A percentile compares a stretch with the other conserved stretches of the same genome.
These are phyloP conservation scores for Wickerhamiella qilinensis DNA, from an alignment of 805 yeast genomes.

Conservation along the genomic window DNA sequence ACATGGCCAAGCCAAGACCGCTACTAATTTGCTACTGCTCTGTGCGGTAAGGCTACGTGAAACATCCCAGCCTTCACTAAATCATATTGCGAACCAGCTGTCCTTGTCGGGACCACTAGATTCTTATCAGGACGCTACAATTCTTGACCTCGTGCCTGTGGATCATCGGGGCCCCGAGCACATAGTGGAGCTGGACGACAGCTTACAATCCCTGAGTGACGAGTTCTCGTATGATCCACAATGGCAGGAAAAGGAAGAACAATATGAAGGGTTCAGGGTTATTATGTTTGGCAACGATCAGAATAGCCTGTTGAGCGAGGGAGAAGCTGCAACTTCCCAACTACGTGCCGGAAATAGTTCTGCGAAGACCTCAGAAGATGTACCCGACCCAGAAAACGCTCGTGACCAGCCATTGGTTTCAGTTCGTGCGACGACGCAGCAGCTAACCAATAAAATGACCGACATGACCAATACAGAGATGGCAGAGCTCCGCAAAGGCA, in stretches of 20 bases:
- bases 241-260: background rate
- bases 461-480: constrained; percentile 59
- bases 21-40: background rate
- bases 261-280: background rate
- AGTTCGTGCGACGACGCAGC: too few species aligned
- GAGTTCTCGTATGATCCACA: background rate
- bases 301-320: constrained; percentile 4
- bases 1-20: background rate
- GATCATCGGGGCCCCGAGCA: background rate
- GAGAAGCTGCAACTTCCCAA: constrained; percentile 7
- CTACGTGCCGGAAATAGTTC: too few species aligned
- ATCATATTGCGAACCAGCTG: background rate
- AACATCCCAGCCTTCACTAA: background rate
- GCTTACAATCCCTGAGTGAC: background rate
- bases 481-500: constrained; percentile 51
- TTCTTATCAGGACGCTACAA: background rate
- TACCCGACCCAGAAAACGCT: too few species aligned
- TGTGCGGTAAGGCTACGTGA: background rate
- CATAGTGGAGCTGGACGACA: background rate
- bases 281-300: constrained; percentile 1
- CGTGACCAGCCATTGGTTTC: too few species aligned
- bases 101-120: background rate
- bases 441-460: too few species aligned
- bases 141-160: background rate
- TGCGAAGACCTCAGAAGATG: too few species aligned